These are phyloP conservation scores for Simplicillium sp. DNA, from an alignment of 2,329 filamentous ascomycete genomes.

Conservation along the genomic window DNA sequence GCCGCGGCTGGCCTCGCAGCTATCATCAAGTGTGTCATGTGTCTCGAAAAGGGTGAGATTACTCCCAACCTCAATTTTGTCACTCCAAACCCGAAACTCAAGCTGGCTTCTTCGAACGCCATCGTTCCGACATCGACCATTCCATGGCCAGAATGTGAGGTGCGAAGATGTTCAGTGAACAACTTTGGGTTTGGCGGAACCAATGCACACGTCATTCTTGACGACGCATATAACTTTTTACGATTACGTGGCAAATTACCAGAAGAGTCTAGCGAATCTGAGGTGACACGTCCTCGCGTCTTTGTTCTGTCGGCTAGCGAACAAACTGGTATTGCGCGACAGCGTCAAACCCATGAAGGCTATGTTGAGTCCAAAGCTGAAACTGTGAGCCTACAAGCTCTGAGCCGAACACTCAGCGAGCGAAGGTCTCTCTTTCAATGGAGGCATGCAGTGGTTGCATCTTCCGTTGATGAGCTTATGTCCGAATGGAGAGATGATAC, in stretches of 20 bases:
- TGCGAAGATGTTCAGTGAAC: neutral
- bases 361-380: neutral
- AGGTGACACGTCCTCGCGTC: neutral
- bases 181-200: slow-evolving; percentile 1
- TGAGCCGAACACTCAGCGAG: neutral
- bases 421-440: too few relatives aligned
- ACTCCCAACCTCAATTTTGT: slow-evolving; percentile 2
- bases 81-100: neutral
- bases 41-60: slow-evolving; percentile 7
- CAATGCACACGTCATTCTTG: slow-evolving; percentile 1
- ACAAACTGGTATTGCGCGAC: neutral
- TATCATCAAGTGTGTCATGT: slow-evolving; percentile 7
- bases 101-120: neutral
- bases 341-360: neutral
- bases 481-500: too few relatives aligned
- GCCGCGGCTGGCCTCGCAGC: slow-evolving; percentile 7
- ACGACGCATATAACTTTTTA: too few relatives aligned
- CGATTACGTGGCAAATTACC: too few relatives aligned
- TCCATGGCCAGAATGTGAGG: neutral
- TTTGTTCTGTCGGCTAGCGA: neutral
- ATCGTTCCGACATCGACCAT: neutral
- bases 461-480: too few relatives aligned
- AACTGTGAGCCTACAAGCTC: neutral
- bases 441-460: too few relatives aligned
- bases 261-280: too few relatives aligned